Evolutionary conservation across 2,329 filamentous ascomycete species (phyloP).

Genomic region (Calonectria pseudoreteaudii): DNA sequence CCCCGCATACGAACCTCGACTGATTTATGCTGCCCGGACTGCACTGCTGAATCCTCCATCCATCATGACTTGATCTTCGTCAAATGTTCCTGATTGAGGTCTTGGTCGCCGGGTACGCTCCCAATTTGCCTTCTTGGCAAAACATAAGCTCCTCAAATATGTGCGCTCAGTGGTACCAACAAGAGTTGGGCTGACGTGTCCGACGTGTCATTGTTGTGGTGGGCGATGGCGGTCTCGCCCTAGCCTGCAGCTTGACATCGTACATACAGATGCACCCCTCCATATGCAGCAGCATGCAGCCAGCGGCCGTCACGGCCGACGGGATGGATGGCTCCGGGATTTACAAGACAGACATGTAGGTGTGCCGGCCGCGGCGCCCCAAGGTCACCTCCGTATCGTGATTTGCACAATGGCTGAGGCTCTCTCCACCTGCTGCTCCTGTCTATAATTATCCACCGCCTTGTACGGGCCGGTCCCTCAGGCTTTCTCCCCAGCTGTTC

Average conservation of each 20-base stretch:
- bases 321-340: constrained; percentile 17
- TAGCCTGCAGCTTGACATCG: constrained; percentile 14
- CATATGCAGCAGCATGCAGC: constrained; percentile 14
- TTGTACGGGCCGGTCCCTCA: neutral
- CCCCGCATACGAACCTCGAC: neutral
- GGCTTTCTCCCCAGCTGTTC: neutral
- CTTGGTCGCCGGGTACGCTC: neutral
- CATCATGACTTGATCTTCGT: neutral
- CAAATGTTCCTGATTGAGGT: neutral
- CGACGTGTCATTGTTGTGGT: constrained; percentile 32
- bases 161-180: neutral
- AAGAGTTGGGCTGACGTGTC: constrained; percentile 29
- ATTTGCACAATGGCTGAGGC: constrained; percentile 8
- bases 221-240: constrained; percentile 12
- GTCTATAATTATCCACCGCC: constrained; percentile 26
- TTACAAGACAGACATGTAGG: neutral
- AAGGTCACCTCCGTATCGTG: neutral
- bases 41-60: neutral
- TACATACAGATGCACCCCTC: constrained; percentile 13
- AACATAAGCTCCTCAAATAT: neutral
- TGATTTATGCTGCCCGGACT: neutral
- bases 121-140: neutral
- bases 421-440: neutral
- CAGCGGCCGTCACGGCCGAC: constrained; percentile 4
- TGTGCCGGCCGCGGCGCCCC: constrained; percentile 10